Percentiles rank a stretch among this genome's conserved stretches.
phyloP scores from a whole-genome alignment of 257 asterid species.

The Solanum tacnaense region DNA sequence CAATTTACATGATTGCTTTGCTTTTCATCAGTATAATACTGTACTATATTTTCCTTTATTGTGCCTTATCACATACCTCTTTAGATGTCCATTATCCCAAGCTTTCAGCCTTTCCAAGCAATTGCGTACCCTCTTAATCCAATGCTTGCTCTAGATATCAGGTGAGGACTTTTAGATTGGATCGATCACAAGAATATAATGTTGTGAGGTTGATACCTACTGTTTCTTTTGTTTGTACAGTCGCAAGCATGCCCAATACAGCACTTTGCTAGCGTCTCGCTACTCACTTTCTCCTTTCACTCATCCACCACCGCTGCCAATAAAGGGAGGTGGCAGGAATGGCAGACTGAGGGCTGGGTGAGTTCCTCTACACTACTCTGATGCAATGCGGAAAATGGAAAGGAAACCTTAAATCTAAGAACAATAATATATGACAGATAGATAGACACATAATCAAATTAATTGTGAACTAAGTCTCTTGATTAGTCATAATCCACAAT shows the following conservation, averaged over 20 bases:
- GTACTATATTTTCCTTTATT: background rate
- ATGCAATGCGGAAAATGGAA: too few species aligned
- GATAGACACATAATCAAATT: too few species aligned
- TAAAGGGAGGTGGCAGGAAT: conserved; percentile 52
- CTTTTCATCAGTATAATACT: background rate
- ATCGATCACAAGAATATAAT: background rate
- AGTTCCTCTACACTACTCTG: conserved; percentile 1
- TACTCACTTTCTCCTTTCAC: conserved; percentile 75
- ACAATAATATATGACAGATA: too few species aligned
- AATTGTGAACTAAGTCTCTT: too few species aligned
- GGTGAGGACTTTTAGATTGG: conserved; percentile 28
- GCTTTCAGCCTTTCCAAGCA: conserved; percentile 97
- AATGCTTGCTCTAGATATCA: conserved; percentile 31
- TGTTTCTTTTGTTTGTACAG: conserved; percentile 21
- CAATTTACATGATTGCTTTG: background rate
- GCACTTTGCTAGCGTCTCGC: conserved; percentile 75
- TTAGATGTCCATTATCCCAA: conserved; percentile 81
- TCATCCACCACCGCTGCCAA: conserved; percentile 67
- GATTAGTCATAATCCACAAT: too few species aligned
- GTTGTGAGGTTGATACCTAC: background rate
- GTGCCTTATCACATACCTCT: background rate
- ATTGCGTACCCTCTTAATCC: conserved; percentile 81
- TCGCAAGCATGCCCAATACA: conserved; percentile 81
- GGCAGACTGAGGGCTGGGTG: conserved; percentile 76
- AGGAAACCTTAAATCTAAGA: too few species aligned